Percentiles rank a stretch among this genome's conserved stretches.
Conservation (phyloP, 768 basidiomycete species). For the Termitomyces eurrhizus region DNA sequence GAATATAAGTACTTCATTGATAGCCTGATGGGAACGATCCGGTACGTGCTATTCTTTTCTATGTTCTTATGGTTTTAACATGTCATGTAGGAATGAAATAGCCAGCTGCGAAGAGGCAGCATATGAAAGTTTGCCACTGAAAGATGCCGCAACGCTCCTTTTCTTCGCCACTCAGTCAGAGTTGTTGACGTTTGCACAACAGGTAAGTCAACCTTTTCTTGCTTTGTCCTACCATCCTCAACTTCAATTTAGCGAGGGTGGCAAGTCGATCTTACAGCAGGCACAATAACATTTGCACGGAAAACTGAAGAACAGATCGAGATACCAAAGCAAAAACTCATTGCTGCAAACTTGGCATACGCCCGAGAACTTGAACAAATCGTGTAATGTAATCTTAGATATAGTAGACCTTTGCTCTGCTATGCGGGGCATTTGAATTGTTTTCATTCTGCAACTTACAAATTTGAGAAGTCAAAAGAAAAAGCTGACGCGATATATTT, state of each 20-base stretch:
- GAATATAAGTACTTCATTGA: conserved; percentile 96
- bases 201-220: conserved; percentile 39
- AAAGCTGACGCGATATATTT: conserved; percentile 19
- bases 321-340: conserved; percentile 83
- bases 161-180: conserved; percentile 88
- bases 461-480: conserved; percentile 7
- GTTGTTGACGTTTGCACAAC: conserved; percentile 74
- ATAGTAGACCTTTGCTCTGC: background rate
- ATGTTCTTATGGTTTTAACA: background rate
- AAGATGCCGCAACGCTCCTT: conserved; percentile 85
- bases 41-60: conserved; percentile 42
- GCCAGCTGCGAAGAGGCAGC: conserved; percentile 95
- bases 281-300: conserved; percentile 72
- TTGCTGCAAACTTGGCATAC: conserved; percentile 71
- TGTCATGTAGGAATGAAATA: conserved; percentile 79
- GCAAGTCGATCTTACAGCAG: conserved; percentile 71
- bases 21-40: conserved; percentile 89
- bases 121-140: conserved; percentile 86
- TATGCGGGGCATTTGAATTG: background rate
- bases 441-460: conserved; percentile 13
- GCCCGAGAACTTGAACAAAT: conserved; percentile 91
- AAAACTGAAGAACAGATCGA: conserved; percentile 81
- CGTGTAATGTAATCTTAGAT: conserved; percentile 55
- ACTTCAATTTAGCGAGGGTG: conserved; percentile 62
- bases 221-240: conserved; percentile 4